These are phyloP conservation scores for Candida oleophila DNA, from an alignment of 805 yeast species.

Conservation along the genomic window DNA sequence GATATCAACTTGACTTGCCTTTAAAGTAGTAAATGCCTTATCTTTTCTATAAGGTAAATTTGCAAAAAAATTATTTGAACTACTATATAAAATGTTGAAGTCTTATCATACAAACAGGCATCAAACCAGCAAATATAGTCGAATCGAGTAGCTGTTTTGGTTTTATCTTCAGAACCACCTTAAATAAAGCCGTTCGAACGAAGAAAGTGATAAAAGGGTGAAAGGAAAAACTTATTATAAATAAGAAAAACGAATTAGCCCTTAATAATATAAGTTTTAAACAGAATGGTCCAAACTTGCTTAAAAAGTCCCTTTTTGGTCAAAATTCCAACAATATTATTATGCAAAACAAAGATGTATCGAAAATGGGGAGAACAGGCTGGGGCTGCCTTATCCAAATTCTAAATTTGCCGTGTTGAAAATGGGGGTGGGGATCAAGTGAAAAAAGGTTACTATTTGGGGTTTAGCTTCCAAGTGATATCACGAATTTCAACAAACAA, in stretches of 20 bases:
- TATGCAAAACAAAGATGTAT: neutral
- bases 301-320: neutral
- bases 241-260: neutral
- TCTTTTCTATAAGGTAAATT: too few species aligned
- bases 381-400: neutral
- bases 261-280: neutral
- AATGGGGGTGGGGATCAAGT: neutral
- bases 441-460: neutral
- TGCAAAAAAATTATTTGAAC: neutral
- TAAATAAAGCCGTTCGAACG: too few species aligned
- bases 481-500: neutral
- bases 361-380: neutral
- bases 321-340: neutral
- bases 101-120: too few species aligned
- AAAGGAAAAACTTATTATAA: neutral
- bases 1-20: constrained; percentile 29
- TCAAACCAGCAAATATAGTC: neutral
- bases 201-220: neutral
- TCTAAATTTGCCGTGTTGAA: neutral
- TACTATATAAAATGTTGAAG: neutral
- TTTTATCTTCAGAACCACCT: too few species aligned
- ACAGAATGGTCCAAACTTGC: neutral
- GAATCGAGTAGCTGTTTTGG: too few species aligned
- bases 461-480: neutral
- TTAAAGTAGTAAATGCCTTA: too few species aligned